A percentile compares a stretch with the other conserved stretches of the same genome.
These are phyloP conservation scores for Gaeumannomyces sp. DNA, from an alignment of 2,329 filamentous ascomycete genomes.

Conservation along the genomic window DNA sequence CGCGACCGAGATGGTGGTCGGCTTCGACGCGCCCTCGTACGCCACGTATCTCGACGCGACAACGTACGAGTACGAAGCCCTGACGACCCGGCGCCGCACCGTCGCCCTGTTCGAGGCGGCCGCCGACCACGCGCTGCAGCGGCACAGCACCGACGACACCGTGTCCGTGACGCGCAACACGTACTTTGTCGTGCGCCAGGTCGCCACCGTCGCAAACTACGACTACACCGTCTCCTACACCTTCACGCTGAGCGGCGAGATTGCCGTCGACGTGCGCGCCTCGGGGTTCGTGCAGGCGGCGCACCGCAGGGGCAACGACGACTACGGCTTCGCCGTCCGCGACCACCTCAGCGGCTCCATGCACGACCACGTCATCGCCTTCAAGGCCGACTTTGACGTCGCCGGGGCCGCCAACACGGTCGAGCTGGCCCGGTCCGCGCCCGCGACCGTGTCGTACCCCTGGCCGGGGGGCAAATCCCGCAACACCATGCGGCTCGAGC, in stretches of 20 bases:
- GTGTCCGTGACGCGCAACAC: constrained; percentile 41
- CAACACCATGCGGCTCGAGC: constrained; percentile 46
- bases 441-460: constrained; percentile 30
- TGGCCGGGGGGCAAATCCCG: constrained; percentile 41
- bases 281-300: constrained; percentile 49
- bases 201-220: constrained; percentile 49
- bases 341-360: constrained; percentile 41
- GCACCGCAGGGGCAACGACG: constrained; percentile 35
- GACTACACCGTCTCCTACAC: constrained; percentile 45
- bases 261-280: constrained; percentile 44
- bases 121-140: constrained; percentile 40
- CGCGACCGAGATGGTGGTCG: constrained; percentile 37
- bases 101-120: constrained; percentile 52
- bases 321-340: constrained; percentile 44
- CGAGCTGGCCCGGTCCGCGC: constrained; percentile 28
- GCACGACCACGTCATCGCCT: constrained; percentile 51
- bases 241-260: constrained; percentile 45
- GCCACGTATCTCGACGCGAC: constrained; percentile 43
- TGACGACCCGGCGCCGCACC: constrained; percentile 38
- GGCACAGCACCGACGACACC: constrained; percentile 37
- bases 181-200: constrained; percentile 37
- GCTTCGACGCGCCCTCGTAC: constrained; percentile 46
- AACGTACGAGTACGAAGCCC: constrained; percentile 37
- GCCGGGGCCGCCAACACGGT: constrained; percentile 40
- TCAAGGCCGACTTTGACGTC: constrained; percentile 49